These are phyloP conservation scores for Funneliformis caledonium DNA, from an alignment of 371 early-diverging fungal species.

Conservation along the genomic window DNA sequence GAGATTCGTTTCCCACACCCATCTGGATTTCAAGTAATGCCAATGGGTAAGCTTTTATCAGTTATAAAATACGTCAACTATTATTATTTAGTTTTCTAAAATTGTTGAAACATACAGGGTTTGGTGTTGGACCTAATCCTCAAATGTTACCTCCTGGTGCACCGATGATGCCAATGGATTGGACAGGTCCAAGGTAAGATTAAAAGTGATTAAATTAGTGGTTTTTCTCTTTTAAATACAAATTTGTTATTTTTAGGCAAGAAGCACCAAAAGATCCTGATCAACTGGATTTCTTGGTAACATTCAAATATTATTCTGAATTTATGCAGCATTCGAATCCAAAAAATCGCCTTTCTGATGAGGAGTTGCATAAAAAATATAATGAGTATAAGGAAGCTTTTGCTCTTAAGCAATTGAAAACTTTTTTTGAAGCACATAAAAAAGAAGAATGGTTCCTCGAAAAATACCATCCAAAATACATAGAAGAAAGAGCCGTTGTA, in stretches of 20 bases:
- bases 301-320: slow-evolving; percentile 81
- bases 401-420: slow-evolving; percentile 63
- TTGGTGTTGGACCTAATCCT: slow-evolving; percentile 30
- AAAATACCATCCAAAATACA: slow-evolving; percentile 81
- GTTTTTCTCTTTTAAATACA: not conserved
- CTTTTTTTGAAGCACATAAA: slow-evolving; percentile 80
- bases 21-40: slow-evolving; percentile 31
- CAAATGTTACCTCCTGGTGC: slow-evolving; percentile 35
- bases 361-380: slow-evolving; percentile 80
- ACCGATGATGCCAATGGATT: slow-evolving; percentile 38
- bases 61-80: not conserved
- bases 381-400: slow-evolving; percentile 82
- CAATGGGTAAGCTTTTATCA: slow-evolving; percentile 44
- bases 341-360: slow-evolving; percentile 66
- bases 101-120: slow-evolving; percentile 21
- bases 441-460: slow-evolving; percentile 92
- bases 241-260: slow-evolving; percentile 26
- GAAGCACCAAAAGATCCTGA: slow-evolving; percentile 67
- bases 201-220: not conserved
- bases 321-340: slow-evolving; percentile 60
- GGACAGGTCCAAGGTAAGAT: slow-evolving; percentile 36
- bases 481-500: slow-evolving; percentile 60
- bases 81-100: not conserved
- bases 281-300: slow-evolving; percentile 76
- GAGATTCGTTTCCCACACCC: slow-evolving; percentile 36